phyloP scores from a whole-genome alignment of 2,329 filamentous ascomycete genomes.

The Fusarium fracticaudum region DNA sequence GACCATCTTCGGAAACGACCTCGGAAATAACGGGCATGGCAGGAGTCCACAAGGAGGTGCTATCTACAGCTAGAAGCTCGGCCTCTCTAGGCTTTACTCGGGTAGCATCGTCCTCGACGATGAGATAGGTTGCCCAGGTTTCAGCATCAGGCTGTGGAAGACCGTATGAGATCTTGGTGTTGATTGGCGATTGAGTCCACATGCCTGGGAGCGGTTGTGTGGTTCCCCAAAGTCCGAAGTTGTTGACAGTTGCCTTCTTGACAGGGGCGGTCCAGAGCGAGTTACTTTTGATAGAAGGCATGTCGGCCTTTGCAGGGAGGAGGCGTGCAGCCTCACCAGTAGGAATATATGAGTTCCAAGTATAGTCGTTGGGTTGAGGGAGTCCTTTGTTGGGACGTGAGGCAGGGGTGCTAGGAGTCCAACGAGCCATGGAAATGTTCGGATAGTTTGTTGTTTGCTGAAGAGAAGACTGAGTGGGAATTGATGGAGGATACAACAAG shows the following conservation, averaged over 20 bases:
- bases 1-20: conserved; percentile 20
- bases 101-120: conserved; percentile 31
- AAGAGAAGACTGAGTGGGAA: conserved; percentile 6
- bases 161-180: conserved; percentile 33
- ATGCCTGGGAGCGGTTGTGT: conserved; percentile 34
- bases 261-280: conserved; percentile 47
- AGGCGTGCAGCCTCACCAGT: conserved; percentile 42
- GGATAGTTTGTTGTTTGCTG: conserved; percentile 3
- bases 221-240: conserved; percentile 39
- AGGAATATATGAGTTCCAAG: conserved; percentile 50
- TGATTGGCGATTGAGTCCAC: conserved; percentile 33
- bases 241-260: conserved; percentile 28
- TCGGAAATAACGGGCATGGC: conserved; percentile 26
- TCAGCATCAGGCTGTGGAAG: conserved; percentile 47
- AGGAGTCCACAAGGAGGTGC: conserved; percentile 38
- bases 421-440: conserved; percentile 40
- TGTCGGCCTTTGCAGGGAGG: conserved; percentile 42
- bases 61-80: conserved; percentile 31
- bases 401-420: conserved; percentile 35
- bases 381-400: conserved; percentile 43
- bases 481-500: conserved; percentile 11
- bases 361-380: conserved; percentile 50
- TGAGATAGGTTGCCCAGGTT: conserved; percentile 39
- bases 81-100: conserved; percentile 41
- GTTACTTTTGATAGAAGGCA: conserved; percentile 48